Evolutionary conservation across 345 rosid genomes (phyloP), one percentile per base, ranked within the genome.

Genomic region (Erucastrum elatum): DNA sequence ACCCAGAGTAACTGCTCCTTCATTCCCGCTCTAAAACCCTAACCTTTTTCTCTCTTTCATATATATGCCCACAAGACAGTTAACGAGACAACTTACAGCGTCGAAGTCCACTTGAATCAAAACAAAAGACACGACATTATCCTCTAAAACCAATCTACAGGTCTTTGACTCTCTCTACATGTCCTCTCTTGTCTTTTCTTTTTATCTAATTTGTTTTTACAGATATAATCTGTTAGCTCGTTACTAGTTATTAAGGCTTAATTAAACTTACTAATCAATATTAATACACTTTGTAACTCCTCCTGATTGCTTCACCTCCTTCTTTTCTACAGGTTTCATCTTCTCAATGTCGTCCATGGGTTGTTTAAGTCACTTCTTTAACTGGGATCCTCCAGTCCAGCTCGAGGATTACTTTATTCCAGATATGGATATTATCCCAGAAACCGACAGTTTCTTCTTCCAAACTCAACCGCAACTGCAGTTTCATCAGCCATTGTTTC

Each of bases 21-120:
- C 30, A 77, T 77, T 70, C 29, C 31, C 76, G 71, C 81, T 51
- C 76, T 51, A 63, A 55, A 77, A 77, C 81, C 76, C 60, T 65
- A 77, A 71, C 76, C 13, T 39, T 31, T 64, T 21, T 71, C 75
- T 33, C 16, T 64, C 15, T 58, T 6, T 25, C 33, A 27, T 77
- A 71, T 77, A 1, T 63, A 77, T 15, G 16, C 6, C 26, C 16
- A 13, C 8, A 33, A 15, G 75, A 70, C 81, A 60, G 66, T 64
- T 53, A 64, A 0, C 17, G 37, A 21, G 64, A 53, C 55, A 60
- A 30, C n/a, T 64, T 44, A 46, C 51, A 27, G 49, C 41, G 9
- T 9, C 34, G 5, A 76, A 68, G 70, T 70, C 75, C 64, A 64
- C 44, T 35, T 70, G 58, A 34, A 12, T 70, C 31, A 0, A 62